These are phyloP conservation scores for Trichoderma sp. DNA, from an alignment of 2,329 filamentous ascomycete species.

Conservation along the genomic window DNA sequence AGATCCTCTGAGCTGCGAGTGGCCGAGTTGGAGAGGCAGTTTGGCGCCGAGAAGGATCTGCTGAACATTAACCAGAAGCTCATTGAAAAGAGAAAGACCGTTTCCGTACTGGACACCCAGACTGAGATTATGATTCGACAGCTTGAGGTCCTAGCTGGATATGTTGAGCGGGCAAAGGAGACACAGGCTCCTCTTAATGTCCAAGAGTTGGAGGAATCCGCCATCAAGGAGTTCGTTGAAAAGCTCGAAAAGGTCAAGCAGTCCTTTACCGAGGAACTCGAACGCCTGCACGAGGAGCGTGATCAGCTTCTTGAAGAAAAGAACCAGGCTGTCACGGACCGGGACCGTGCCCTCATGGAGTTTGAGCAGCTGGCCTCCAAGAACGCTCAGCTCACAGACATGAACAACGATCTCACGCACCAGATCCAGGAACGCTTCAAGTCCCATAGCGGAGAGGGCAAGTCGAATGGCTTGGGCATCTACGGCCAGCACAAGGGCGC, in stretches of 20 bases:
- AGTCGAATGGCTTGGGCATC: slow-evolving; percentile 58
- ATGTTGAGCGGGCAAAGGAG: slow-evolving; percentile 83
- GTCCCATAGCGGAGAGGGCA: slow-evolving; percentile 62
- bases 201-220: slow-evolving; percentile 79
- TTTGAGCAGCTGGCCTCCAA: slow-evolving; percentile 94
- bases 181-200: slow-evolving; percentile 79
- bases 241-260: slow-evolving; percentile 64
- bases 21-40: slow-evolving; percentile 81
- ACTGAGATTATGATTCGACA: slow-evolving; percentile 95
- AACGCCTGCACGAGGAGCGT: slow-evolving; percentile 67
- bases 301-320: slow-evolving; percentile 85
- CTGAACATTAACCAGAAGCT: slow-evolving; percentile 85
- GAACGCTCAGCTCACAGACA: slow-evolving; percentile 89
- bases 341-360: slow-evolving; percentile 90
- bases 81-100: slow-evolving; percentile 90
- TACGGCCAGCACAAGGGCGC: slow-evolving; percentile 55
- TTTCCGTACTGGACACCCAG: slow-evolving; percentile 90
- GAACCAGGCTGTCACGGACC: slow-evolving; percentile 76
- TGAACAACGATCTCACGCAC: slow-evolving; percentile 94
- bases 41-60: slow-evolving; percentile 63
- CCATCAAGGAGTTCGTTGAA: slow-evolving; percentile 88
- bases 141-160: slow-evolving; percentile 84
- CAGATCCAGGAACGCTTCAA: slow-evolving; percentile 94
- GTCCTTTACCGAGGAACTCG: slow-evolving; percentile 58
- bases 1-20: slow-evolving; percentile 81